Evolutionary conservation across 78 protist genomes (phyloP), one percentile per base, ranked within the genome.

Genomic region (Guillardia theta): DNA sequence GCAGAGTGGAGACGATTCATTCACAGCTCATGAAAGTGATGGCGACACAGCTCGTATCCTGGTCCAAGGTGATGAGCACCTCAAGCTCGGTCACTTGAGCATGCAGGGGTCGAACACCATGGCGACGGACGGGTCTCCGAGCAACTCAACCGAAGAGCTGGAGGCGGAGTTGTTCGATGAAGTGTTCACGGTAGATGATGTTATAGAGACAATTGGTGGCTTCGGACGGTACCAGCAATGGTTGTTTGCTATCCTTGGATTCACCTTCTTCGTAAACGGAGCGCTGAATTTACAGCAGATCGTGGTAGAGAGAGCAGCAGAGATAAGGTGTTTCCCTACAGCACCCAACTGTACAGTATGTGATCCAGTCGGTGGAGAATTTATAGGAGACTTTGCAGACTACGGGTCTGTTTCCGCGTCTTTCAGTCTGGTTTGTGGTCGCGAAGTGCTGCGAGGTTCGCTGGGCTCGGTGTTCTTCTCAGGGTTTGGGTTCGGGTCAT

Each of bases 151-250:
- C n/a, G n/a, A n/a, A n/a, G n/a, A n/a, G n/a, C n/a, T n/a, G n/a
- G n/a, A n/a, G n/a, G n/a, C n/a, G n/a, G n/a, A n/a, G n/a, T n/a
- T n/a, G n/a, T n/a, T n/a, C n/a, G n/a, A n/a, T n/a, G n/a, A n/a
- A n/a, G n/a, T n/a, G n/a, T n/a, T n/a, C n/a, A n/a, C 83, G 4
- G 41, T 70, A 24, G 83, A 70, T 12, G 22, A 4, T 6, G 41
- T 70, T 22, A 70, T 70, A 24, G 83, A 70, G 9, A 36, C n/a
- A 24, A 12, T 70, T 0, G 83, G 83, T 15, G 83, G 83, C 83
- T 70, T 70, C 83, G 83, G 83, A 18, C 22, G 83, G 83, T 70
- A 70, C 22, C 83, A 70, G 41, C 83, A 70, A 43, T 43, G 83
- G 22, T 43, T 70, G 10, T 70, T 70, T 18, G 83, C 83, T 1